Base-by-base conservation (phyloP, 2,329 filamentous ascomycete species). In the Monilinia fructicola region DNA sequence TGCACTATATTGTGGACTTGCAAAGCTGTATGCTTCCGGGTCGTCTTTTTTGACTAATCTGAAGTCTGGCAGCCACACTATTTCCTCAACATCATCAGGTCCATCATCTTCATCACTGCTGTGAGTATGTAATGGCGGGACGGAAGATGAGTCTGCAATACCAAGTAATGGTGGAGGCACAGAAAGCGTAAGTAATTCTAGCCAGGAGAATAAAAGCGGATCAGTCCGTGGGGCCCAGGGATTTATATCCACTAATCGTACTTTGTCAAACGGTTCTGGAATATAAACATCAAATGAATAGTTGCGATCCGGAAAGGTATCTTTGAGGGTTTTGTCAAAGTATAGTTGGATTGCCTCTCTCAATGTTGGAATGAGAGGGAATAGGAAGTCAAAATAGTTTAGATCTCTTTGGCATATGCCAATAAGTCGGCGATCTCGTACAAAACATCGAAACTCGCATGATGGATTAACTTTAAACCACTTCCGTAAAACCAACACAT, bases 201-300 rank as follows among this genome's bases (percentile, higher is more conserved):
- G 77, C 95, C 95, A 99, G 54, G 88, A 89, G 76, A 97, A 99
- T 0, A 97, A 82, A 54, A 98, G 78, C 5, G 91, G 90, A 79
- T 99, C 95, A 0, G 95, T 99, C 68, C 92, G 83, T 53, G 87
- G 85, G 0, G 94, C 94, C 92, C 94, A 99, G 0, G 95, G 92
- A 74, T 98, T 98, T 74, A 99, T 90, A 76, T 99, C 95, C 59
- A 99, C 89, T 14, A 99, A 81, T 2, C 96, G 91, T 78, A 74
- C 85, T 81, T 73, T 73, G 46, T 76, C 74, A 54, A 81, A 81
- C 38, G 83, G 84, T 69, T 89, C 86, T 1, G 94, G 93, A 1
- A 99, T 85, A 75, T 99, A 98, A 54, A 97, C 89, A 76, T 99
- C 95, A 74, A 99, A 97, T 0, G 87, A 86, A 73, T 97, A 98